A percentile compares a stretch with the other conserved stretches of the same genome.
These are phyloP conservation scores for Rhodotorula sphaerocarpa DNA, from an alignment of 768 basidiomycete genomes.

Conservation along the genomic window DNA sequence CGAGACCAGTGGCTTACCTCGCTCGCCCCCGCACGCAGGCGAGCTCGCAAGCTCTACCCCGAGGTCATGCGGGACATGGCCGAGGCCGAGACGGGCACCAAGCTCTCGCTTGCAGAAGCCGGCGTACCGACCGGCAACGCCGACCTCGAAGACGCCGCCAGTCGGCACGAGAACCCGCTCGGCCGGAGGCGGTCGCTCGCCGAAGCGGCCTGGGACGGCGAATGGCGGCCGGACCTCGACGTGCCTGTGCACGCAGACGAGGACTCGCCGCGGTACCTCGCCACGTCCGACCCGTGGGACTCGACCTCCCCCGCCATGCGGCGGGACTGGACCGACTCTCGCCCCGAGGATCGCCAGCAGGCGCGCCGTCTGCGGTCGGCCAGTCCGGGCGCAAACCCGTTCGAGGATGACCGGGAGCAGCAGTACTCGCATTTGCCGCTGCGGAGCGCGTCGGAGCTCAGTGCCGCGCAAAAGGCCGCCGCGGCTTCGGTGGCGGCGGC, in stretches of 20 bases:
- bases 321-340: not conserved
- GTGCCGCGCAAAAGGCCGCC: not conserved
- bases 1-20: too few species aligned
- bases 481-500: not conserved
- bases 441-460: constrained; percentile 17
- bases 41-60: constrained; percentile 7
- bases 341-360: too few species aligned
- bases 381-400: too few species aligned
- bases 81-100: not conserved
- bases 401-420: too few species aligned
- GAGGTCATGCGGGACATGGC: constrained; percentile 8
- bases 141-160: not conserved
- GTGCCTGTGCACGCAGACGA: constrained; percentile 1
- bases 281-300: too few species aligned
- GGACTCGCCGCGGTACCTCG: not conserved
- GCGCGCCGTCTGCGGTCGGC: too few species aligned
- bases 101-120: not conserved
- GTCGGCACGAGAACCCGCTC: not conserved
- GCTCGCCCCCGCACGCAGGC: too few species aligned
- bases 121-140: not conserved
- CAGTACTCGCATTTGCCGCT: constrained; percentile 13
- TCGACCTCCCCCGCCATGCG: too few species aligned
- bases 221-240: not conserved
- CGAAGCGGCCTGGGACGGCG: constrained; percentile 6
- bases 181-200: not conserved